Evolutionary conservation across 768 basidiomycete genomes (phyloP), one percentile per base, ranked within the genome.

Genomic region (Galerina sulciceps): DNA sequence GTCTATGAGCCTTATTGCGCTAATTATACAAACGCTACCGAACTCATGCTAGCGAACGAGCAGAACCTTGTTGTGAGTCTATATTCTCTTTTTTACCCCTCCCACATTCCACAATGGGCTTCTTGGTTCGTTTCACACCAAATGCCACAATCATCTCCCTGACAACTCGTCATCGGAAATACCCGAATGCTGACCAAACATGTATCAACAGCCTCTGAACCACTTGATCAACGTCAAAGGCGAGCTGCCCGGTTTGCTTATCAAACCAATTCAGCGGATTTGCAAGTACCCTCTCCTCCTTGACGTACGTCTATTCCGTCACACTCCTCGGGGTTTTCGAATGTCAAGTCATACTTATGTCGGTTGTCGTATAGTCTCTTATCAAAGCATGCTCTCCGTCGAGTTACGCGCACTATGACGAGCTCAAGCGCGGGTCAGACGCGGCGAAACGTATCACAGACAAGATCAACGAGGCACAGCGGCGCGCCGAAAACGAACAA

Each of bases 1-100:
- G 93, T 94, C 36, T 99, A 99, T 73, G 95, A 97, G 69, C 94
- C 96, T 9, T 99, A 97, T 73, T 99, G 95, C 75, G 93, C 92
- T 53, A 96, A 97, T 74, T 95, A 95, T 76, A 90, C 89, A 26
- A 88, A 86, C 62, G 95, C 95, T 10, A 84, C 89, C 63, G 91
- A 93, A 46, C 81, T 96, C 43, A 89, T 94, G 82, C 81, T 92
- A 35, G 84, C 86, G 58, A 91, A 96, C 69, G 93, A 95, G 73
- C 88, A 91, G 68, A 91, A 89, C 67, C 82, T 98, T 38, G 77
- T 85, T 73, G 94, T 97, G 69, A 79, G 92, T 84, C 38, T 65
- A 58, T 56, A 61, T 58, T 59, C 54, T 65, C 61, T 53, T 62
- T 60, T 62, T 53, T 45, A 40, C 38, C 62, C 54, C 47, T 55